Evolutionary conservation across 768 basidiomycete species (phyloP).

Genomic region (Auriscalpium vulgare): DNA sequence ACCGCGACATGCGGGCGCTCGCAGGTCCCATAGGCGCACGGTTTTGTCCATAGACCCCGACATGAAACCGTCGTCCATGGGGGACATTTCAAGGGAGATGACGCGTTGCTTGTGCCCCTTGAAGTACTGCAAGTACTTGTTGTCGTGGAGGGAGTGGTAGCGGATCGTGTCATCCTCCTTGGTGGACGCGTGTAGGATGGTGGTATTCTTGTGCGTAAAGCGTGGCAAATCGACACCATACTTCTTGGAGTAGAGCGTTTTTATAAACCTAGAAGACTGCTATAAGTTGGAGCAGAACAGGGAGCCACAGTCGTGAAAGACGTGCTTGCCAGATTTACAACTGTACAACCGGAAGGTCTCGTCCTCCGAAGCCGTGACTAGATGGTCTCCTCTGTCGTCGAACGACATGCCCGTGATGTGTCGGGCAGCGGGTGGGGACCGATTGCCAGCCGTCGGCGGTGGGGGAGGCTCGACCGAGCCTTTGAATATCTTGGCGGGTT

Average conservation of each 20-base stretch:
- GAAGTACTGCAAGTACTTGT: constrained; percentile 94
- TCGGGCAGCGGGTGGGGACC: constrained; percentile 26
- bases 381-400: constrained; percentile 81
- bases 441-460: constrained; percentile 36
- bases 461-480: constrained; percentile 58
- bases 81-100: constrained; percentile 84
- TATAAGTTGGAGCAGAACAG: constrained; percentile 22
- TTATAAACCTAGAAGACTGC: constrained; percentile 46
- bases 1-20: constrained; percentile 70
- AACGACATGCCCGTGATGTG: constrained; percentile 87
- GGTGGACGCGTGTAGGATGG: constrained; percentile 85
- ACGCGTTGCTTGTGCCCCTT: constrained; percentile 89
- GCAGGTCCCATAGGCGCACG: constrained; percentile 93
- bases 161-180: constrained; percentile 93
- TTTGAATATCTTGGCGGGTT: constrained; percentile 87
- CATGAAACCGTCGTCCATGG: constrained; percentile 92
- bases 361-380: constrained; percentile 87
- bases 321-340: constrained; percentile 91
- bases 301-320: constrained; percentile 23
- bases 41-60: constrained; percentile 92
- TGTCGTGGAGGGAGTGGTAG: constrained; percentile 93
- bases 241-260: constrained; percentile 86
- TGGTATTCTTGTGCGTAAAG: constrained; percentile 86
- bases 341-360: constrained; percentile 87
- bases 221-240: constrained; percentile 93